Base-by-base conservation (phyloP, 139 green algal genomes). In the Desmodesmus armatus region DNA sequence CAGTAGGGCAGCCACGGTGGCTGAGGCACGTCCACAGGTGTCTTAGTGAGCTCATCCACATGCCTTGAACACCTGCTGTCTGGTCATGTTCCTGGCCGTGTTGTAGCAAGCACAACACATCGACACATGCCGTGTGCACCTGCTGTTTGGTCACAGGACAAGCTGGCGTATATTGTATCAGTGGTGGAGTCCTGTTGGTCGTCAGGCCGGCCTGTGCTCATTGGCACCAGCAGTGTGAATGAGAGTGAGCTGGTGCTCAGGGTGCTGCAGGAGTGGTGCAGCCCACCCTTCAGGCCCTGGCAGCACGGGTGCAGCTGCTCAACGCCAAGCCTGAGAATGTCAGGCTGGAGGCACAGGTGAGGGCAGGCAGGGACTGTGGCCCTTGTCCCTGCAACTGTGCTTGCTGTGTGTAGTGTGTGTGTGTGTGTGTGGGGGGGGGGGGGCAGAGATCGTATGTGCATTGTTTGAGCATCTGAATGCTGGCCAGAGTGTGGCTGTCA, bases 221-320 rank as follows among this genome's bases (percentile, higher is more conserved):
- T 99, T 25, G 97, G 96, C 27, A 99, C 97, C 29, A 92, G 87
- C 41, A 95, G 87, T 69, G 89, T 98, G 4, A 85, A 92, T 35
- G 87, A 94, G 83, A 87, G 82, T 37, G 93, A 92, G 77, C 47
- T 44, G 1, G 82, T 95, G 41, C 31, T 77, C 23, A 27, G 27
- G 5, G 62, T 86, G 25, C 80, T 79, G 47, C 66, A 86, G 39
- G 43, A 40, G 19, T 69, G 67, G 78, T 66, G 78, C 63, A 7
- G 63, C 3, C 78, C 78, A 35, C 41, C 25, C 6, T 81, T 67
- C 40, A 62, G 43, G 43, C 39, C 44, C 7, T 63, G 58, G 33
- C 55, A 44, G 43, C 62, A 2, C 29, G 72, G 25, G 75, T 87
- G 66, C 83, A 88, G 78, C 60, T 90, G 82, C 87, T 88, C 31